Evolutionary conservation across 352 stramenopile genomes (phyloP).

Genomic region (Phytophthora niederhauseri): DNA sequence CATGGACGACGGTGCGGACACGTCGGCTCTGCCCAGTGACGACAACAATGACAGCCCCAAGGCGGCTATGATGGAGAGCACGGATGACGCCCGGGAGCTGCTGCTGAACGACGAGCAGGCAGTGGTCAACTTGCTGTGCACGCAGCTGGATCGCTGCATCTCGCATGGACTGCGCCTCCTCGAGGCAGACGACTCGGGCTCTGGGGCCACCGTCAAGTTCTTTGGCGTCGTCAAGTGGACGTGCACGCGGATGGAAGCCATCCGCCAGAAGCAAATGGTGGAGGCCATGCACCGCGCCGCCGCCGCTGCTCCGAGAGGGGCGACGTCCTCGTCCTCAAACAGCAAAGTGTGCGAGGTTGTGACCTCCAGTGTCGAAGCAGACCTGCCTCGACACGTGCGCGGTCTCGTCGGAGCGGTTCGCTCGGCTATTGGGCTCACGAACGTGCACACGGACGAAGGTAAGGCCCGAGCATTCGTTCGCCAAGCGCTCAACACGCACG

Average conservation of each 20-base stretch:
- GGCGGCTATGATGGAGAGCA: conserved; percentile 74
- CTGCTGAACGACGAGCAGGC: conserved; percentile 75
- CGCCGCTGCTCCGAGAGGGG: conserved; percentile 15
- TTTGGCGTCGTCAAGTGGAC: conserved; percentile 89
- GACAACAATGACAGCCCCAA: conserved; percentile 29
- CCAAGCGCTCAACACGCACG: conserved; percentile 85
- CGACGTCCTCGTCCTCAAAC: conserved; percentile 15
- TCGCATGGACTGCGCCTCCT: conserved; percentile 69
- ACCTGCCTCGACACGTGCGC: conserved; percentile 71
- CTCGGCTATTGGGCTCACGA: conserved; percentile 59
- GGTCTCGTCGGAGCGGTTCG: conserved; percentile 71
- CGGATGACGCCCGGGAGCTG: conserved; percentile 67
- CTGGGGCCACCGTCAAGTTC: conserved; percentile 80
- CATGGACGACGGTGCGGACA: conserved; percentile 20
- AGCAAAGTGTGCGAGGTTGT: conserved; percentile 67
- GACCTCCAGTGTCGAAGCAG: conserved; percentile 71
- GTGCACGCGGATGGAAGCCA: conserved; percentile 76
- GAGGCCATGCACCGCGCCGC: conserved; percentile 63
- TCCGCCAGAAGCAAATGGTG: conserved; percentile 71
- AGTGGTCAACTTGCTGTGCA: conserved; percentile 77
- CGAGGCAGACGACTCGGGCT: conserved; percentile 44
- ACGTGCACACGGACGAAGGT: conserved; percentile 74
- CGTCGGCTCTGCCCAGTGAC: conserved; percentile 18
- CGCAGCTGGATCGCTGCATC: conserved; percentile 73
- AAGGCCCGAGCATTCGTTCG: conserved; percentile 80